phyloP scores from a whole-genome alignment of 1,284 basidiomycete genomes.

The Lentinula novae-zelandiae region DNA sequence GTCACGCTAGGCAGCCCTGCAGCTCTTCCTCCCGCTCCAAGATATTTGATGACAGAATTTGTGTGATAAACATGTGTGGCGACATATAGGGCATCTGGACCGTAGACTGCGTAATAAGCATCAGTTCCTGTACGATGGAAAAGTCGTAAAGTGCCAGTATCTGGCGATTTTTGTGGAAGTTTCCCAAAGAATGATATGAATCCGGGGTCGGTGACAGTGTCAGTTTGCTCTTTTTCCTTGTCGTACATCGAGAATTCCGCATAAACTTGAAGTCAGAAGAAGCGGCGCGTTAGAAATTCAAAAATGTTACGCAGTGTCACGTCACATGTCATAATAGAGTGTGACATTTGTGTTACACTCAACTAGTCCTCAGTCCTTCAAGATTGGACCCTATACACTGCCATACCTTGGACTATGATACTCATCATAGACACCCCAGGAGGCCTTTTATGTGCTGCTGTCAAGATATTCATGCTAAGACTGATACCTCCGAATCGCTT shows the following conservation, averaged over 20 bases:
- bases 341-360: neutral
- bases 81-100: conserved; percentile 84
- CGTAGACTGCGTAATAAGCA: conserved; percentile 89
- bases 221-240: conserved; percentile 25
- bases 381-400: too few relatives aligned
- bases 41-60: conserved; percentile 81
- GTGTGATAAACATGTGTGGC: conserved; percentile 86
- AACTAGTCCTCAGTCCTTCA: too few relatives aligned
- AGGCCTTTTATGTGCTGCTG: too few relatives aligned
- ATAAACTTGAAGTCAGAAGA: neutral
- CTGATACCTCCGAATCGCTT: too few relatives aligned
- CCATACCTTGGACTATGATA: too few relatives aligned
- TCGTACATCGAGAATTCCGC: conserved; percentile 12
- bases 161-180: conserved; percentile 65
- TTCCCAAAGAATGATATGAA: conserved; percentile 74
- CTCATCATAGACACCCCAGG: too few relatives aligned
- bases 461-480: too few relatives aligned
- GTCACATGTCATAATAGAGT: neutral
- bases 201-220: conserved; percentile 64
- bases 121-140: conserved; percentile 65
- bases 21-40: conserved; percentile 58
- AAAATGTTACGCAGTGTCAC: neutral
- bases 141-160: conserved; percentile 74
- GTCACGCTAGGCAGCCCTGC: conserved; percentile 75
- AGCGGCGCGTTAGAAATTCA: neutral